phyloP scores from a whole-genome alignment of 2,329 filamentous ascomycete genomes.

The Aspergillus latus region DNA sequence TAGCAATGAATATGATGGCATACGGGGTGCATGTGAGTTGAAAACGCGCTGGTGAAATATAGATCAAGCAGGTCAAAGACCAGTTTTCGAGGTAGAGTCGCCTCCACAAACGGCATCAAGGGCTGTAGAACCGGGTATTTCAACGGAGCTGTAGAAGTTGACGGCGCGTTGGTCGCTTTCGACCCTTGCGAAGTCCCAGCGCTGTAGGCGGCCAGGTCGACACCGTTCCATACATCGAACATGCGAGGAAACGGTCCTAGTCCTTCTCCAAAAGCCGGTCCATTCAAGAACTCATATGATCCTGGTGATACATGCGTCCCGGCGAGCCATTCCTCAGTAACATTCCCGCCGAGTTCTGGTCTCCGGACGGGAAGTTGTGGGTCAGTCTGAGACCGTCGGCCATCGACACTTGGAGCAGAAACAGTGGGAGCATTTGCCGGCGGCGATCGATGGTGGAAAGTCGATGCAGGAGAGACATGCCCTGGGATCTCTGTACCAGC shows the following conservation, averaged over 20 bases:
- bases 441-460: slow-evolving; percentile 29
- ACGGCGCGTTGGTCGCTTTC: slow-evolving; percentile 53
- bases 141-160: slow-evolving; percentile 41
- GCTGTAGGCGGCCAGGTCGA: slow-evolving; percentile 26
- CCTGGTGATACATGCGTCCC: slow-evolving; percentile 34
- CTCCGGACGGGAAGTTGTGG: slow-evolving; percentile 22
- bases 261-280: slow-evolving; percentile 27
- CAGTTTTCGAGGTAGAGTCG: slow-evolving; percentile 73
- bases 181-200: slow-evolving; percentile 56
- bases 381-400: slow-evolving; percentile 26
- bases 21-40: slow-evolving; percentile 82
- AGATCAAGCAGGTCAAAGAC: slow-evolving; percentile 87
- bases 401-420: slow-evolving; percentile 33
- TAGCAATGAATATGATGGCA: slow-evolving; percentile 89
- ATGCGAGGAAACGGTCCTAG: slow-evolving; percentile 26
- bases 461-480: slow-evolving; percentile 27
- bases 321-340: slow-evolving; percentile 37
- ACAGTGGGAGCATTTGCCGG: slow-evolving; percentile 29
- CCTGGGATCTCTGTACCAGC: slow-evolving; percentile 19
- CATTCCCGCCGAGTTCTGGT: slow-evolving; percentile 23
- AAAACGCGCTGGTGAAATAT: slow-evolving; percentile 88
- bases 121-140: slow-evolving; percentile 85
- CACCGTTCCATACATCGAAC: slow-evolving; percentile 34
- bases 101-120: slow-evolving; percentile 74
- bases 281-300: slow-evolving; percentile 33